These are phyloP conservation scores for Colletotrichum ledebouriae DNA, from an alignment of 2,329 filamentous ascomycete species.

Conservation along the genomic window DNA sequence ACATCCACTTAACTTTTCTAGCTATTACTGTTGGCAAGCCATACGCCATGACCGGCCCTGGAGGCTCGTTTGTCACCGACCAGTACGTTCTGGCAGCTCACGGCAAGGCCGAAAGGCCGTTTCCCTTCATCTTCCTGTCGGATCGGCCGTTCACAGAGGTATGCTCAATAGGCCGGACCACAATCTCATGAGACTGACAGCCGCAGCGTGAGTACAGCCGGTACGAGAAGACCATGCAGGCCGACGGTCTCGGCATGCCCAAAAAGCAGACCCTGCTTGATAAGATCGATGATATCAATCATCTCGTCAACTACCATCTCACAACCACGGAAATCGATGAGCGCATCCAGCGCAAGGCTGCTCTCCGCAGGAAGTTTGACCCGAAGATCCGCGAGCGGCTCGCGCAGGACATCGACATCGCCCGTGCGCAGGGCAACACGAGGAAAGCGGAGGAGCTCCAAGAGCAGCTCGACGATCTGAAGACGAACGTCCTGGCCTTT, in stretches of 20 bases:
- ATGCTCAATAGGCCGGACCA: conserved; percentile 47
- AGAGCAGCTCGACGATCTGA: conserved; percentile 72
- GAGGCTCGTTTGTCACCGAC: conserved; percentile 84
- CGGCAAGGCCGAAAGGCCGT: conserved; percentile 85
- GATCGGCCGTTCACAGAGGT: conserved; percentile 88
- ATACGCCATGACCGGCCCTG: conserved; percentile 85
- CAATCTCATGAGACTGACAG: neutral
- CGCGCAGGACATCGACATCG: conserved; percentile 74
- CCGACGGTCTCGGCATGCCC: conserved; percentile 80
- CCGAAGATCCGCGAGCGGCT: conserved; percentile 77
- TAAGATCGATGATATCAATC: conserved; percentile 87
- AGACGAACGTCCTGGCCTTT: conserved; percentile 80
- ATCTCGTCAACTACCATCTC: conserved; percentile 82
- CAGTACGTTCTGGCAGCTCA: conserved; percentile 87
- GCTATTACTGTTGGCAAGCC: conserved; percentile 83
- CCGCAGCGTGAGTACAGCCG: conserved; percentile 81
- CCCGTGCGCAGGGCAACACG: conserved; percentile 73
- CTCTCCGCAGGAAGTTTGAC: conserved; percentile 75
- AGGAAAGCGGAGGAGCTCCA: conserved; percentile 67
- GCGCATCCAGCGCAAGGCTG: conserved; percentile 80
- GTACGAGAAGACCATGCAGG: conserved; percentile 80
- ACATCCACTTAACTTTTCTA: conserved; percentile 54
- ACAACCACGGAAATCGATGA: conserved; percentile 85
- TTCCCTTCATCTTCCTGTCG: conserved; percentile 92
- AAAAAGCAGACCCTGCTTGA: conserved; percentile 76